These are phyloP conservation scores for Achaetomium macrosporum DNA, from an alignment of 2,329 filamentous ascomycete genomes.

Conservation along the genomic window DNA sequence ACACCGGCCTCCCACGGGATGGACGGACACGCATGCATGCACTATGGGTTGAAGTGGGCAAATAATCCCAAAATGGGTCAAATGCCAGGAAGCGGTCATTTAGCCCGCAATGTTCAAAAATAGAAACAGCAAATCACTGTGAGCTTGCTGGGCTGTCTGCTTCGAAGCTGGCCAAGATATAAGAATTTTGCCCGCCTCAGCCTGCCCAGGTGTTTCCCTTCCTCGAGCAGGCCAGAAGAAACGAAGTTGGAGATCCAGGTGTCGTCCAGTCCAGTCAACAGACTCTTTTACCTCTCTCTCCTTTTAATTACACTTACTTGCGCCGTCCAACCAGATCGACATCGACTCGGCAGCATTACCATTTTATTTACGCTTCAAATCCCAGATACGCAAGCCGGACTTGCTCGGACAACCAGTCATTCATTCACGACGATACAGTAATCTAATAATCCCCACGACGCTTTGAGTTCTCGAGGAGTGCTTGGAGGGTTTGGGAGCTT, in stretches of 20 bases:
- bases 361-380: conserved; percentile 18
- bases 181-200: conserved; percentile 46
- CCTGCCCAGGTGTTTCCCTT: conserved; percentile 37
- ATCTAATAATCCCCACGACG: conserved; percentile 24
- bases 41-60: conserved; percentile 15
- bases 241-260: conserved; percentile 40
- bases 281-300: conserved; percentile 30
- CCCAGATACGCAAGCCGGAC: conserved; percentile 52
- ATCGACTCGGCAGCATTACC: conserved; percentile 18
- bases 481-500: conserved; percentile 28
- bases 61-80: conserved; percentile 26
- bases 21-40: conserved; percentile 14
- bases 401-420: conserved; percentile 50
- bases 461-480: conserved; percentile 18
- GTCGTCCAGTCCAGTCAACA: conserved; percentile 40
- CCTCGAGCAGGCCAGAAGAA: conserved; percentile 38
- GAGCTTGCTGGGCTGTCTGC: conserved; percentile 1
- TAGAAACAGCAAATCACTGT: conserved; percentile 35
- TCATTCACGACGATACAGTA: conserved; percentile 34
- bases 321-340: conserved; percentile 27
- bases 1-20: conserved; percentile 16
- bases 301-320: conserved; percentile 31
- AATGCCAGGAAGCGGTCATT: conserved; percentile 39
- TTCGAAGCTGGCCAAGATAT: conserved; percentile 48
- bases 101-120: conserved; percentile 37